Conservation (phyloP, 2,329 filamentous ascomycete species). For the Dactylellina sp. region DNA sequence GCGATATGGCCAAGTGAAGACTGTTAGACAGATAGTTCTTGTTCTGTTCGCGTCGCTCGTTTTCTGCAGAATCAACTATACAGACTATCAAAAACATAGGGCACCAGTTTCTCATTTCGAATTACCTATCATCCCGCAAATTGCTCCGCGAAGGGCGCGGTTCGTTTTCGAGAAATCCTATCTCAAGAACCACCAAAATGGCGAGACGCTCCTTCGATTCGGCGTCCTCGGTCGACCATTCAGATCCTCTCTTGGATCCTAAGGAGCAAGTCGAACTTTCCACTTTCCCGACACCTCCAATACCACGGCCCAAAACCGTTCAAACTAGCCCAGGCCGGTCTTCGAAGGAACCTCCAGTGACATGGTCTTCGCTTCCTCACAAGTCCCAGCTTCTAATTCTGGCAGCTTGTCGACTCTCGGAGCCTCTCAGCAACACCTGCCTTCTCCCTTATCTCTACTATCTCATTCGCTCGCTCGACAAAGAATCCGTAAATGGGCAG, state of each 20-base stretch:
- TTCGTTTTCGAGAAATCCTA: no score
- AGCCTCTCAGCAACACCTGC: slow-evolving; percentile 84
- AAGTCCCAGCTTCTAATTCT: slow-evolving; percentile 83
- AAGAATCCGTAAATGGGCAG: slow-evolving; percentile 24
- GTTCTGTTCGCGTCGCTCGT: no score
- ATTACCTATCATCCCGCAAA: no score
- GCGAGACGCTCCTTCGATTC: slow-evolving; percentile 29
- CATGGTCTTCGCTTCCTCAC: slow-evolving; percentile 79
- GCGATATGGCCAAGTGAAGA: not conserved
- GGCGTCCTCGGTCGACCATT: not conserved
- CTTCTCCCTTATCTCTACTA: slow-evolving; percentile 86
- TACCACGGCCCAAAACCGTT: not conserved
- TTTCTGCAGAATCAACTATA: no score
- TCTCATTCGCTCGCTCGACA: slow-evolving; percentile 79
- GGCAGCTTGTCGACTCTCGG: slow-evolving; percentile 80
- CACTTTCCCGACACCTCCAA: not conserved
- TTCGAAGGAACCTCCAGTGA: slow-evolving; percentile 66
- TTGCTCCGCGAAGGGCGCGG: no score
- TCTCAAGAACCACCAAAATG: slow-evolving; percentile 9
- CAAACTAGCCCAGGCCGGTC: not conserved
- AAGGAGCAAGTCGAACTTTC: slow-evolving; percentile 27
- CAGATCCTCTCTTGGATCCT: not conserved
- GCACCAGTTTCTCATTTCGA: no score
- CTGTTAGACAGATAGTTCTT: not conserved
- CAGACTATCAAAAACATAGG: no score